Evolutionary conservation across 768 basidiomycete species (phyloP), one percentile per base, ranked within the genome.

Genomic region (Cubamyces lactineus): DNA sequence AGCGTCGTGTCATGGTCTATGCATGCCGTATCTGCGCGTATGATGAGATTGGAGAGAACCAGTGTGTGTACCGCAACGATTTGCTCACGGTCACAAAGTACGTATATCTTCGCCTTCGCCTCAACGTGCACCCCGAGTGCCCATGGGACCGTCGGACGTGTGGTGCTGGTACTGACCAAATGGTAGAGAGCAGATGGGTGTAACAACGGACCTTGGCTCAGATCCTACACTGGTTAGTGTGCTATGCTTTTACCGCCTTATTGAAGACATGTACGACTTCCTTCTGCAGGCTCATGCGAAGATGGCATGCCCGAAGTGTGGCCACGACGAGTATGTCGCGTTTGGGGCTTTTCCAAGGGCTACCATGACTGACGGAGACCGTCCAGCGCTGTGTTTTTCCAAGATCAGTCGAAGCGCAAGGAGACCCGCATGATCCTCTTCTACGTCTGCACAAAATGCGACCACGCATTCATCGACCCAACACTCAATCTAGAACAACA

Each of bases 361-460:
- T 9, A 15, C 9, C 5, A 15, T 17, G 9, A 13, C 40, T 55
- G 48, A 59, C 58, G 9, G 9, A 30, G 9, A 59, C 19, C 48
- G 52, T 64, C n/a, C 70, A 98, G 96, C 71, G 86, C 93, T 53
- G 96, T 98, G 5, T 86, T 92, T 72, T 98, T 91, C 74, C 96
- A 98, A 75, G 96, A 98, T 75, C 96, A 98, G 73, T 97, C 94
- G 17, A 96, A 96, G 73, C 88, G 96, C 57, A 94, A 93, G 69
- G 94, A 96, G 72, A 98, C 96, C 1, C 84, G 91, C 2, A 96
- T 96, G 94, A 92, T 92, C 52, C 81, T 94, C 1, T 96, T 95
- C 78, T 96, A 87, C 71, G 92, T 94, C 48, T 96, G 93, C 72
- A 84, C 86, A 21, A 89, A 89, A 68, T 94, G 92, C 73, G 87